Evolutionary conservation across 768 basidiomycete genomes (phyloP), one percentile per base, ranked within the genome.

Genomic region (Clavulina sp.): DNA sequence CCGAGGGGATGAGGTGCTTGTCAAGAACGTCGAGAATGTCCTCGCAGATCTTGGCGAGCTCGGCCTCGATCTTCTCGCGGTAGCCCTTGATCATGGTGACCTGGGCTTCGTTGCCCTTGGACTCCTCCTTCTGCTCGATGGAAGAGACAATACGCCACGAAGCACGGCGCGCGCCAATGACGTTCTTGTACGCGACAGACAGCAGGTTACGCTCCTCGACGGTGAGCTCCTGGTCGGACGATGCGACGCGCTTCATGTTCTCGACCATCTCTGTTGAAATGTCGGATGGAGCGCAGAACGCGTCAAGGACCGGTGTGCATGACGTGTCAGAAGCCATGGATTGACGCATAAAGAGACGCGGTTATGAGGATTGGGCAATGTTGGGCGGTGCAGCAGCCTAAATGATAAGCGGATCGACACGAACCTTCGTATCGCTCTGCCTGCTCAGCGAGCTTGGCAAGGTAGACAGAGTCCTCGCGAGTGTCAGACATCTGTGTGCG

Each of bases 381-480:
- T 9, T 9, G 34, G 9, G 34, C 9, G 34, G 36, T 13, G 36
- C 36, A 38, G 21, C 36, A 13, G 36, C 36, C 13, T 21, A 38
- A 13, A 38, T 13, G 13, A 13, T 21, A 46, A 67, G 30, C 13
- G 38, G 13, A 9, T 26, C 16, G 36, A 43, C 48, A 56, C 31
- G 36, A 52, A 87, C 87, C 87, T 69, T 84, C 78, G 63, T 87
- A 87, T 49, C 87, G 81, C 64, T 87, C 85, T 32, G 87, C 84
- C 68, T 88, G 82, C 62, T 84, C 84, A 43, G 84, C 81, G 53
- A 88, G 73, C 67, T 84, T 85, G 55, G 85, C 85, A 59, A 89
- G 71, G 65, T 72, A 72, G 61, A 73, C 70, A 58, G 65, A 66
- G 59, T 68, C 66, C 64, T 69, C 68, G 47, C 67, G 65, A 54